Percentiles rank a stretch among this genome's conserved stretches.
These are phyloP conservation scores for Balakata baccata DNA, from an alignment of 345 rosid genomes.

Conservation along the genomic window DNA sequence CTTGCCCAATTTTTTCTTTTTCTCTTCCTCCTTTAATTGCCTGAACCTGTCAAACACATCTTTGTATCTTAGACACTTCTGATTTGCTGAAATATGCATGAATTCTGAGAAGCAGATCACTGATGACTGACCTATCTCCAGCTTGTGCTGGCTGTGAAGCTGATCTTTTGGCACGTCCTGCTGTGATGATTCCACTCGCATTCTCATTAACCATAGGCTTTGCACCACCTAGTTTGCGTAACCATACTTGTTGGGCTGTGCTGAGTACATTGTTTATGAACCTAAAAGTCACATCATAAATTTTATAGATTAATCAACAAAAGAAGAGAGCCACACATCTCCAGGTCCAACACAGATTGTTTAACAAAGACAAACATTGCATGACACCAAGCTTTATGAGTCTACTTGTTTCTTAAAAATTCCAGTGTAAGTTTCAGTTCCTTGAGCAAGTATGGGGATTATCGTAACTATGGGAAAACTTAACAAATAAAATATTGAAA, in stretches of 20 bases:
- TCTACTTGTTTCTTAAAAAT: not conserved
- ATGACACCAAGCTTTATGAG: no score
- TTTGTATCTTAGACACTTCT: constrained; percentile 18
- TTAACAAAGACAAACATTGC: not conserved
- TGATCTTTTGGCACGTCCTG: constrained; percentile 90
- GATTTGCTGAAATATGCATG: constrained; percentile 8
- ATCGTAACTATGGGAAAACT: not conserved
- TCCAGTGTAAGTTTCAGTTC: not conserved
- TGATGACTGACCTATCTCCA: constrained; percentile 63
- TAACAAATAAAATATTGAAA: not conserved
- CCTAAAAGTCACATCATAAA: constrained; percentile 43
- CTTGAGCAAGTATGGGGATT: not conserved
- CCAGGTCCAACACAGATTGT: not conserved
- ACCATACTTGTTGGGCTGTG: constrained; percentile 96
- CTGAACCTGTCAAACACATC: constrained; percentile 56
- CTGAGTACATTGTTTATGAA: constrained; percentile 91
- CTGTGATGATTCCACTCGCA: constrained; percentile 82
- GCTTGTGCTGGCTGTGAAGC: constrained; percentile 59
- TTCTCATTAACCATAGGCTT: constrained; percentile 71
- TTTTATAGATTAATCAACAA: constrained; percentile 1
- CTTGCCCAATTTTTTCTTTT: constrained; percentile 49
- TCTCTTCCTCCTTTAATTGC: constrained; percentile 70
- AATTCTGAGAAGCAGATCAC: constrained; percentile 1
- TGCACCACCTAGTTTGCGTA: constrained; percentile 94
- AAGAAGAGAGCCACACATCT: not conserved